These are phyloP conservation scores for Pichia sp. DNA, from an alignment of 1,139 yeast species.

Conservation along the genomic window DNA sequence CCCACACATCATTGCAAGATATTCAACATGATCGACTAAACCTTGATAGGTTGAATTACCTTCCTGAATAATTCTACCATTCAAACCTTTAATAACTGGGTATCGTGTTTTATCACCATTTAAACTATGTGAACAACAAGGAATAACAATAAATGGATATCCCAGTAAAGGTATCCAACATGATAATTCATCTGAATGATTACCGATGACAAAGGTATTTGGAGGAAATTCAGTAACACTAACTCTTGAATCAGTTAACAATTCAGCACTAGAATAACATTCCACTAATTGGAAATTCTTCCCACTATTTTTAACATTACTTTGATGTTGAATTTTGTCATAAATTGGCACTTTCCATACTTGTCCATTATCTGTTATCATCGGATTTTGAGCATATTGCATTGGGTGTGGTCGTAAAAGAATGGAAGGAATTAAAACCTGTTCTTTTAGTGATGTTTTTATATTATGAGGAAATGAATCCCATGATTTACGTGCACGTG, in stretches of 20 bases:
- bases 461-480: slow-evolving; percentile 57
- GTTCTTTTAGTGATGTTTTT: slow-evolving; percentile 56
- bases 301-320: slow-evolving; percentile 9
- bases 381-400: slow-evolving; percentile 47
- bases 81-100: slow-evolving; percentile 31
- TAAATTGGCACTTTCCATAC: slow-evolving; percentile 48
- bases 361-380: slow-evolving; percentile 51
- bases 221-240: slow-evolving; percentile 61
- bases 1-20: slow-evolving; percentile 60
- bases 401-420: slow-evolving; percentile 65
- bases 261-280: slow-evolving; percentile 42
- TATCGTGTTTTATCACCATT: slow-evolving; percentile 71
- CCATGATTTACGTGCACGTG: slow-evolving; percentile 89
- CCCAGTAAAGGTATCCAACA: slow-evolving; percentile 93
- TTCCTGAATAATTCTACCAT: slow-evolving; percentile 25
- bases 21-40: slow-evolving; percentile 77
- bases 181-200: slow-evolving; percentile 92
- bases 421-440: slow-evolving; percentile 71
- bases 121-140: slow-evolving; percentile 89
- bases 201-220: slow-evolving; percentile 81
- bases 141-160: slow-evolving; percentile 83
- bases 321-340: slow-evolving; percentile 20
- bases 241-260: slow-evolving; percentile 53
- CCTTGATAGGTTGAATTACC: slow-evolving; percentile 65
- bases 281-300: slow-evolving; percentile 34